Evolutionary conservation across 805 yeast species (phyloP), one percentile per base, ranked within the genome.

Genomic region (Teunomyces stri): DNA sequence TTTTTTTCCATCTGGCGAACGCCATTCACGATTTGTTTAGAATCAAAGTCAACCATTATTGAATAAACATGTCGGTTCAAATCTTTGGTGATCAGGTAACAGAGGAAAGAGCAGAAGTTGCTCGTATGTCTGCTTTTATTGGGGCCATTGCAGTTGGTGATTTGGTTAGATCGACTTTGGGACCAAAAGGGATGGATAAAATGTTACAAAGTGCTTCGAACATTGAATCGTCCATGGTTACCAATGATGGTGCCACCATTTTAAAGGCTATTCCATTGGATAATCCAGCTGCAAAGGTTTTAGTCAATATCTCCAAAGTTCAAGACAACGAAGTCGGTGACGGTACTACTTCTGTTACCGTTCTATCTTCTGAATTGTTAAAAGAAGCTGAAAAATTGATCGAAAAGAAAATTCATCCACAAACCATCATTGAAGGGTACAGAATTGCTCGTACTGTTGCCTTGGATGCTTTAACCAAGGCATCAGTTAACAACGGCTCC

Each of bases 141-240:
- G 99, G 99, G 42, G 99, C 99, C 55, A 92, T 94, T 64, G 99
- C 99, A 35, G 99, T 94, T 30, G 99, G 99, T 44, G 99, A 94
- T 68, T 78, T 94, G 51, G 99, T 92, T 40, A 92, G 92, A 68
- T 76, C 90, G 27, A 87, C 99, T 2, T 74, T 94, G 54, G 99
- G 99, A 12, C 99, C 99, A 52, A 92, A 94, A 64, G 99, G 99
- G 53, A 92, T 94, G 98, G 99, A 94, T 68, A 94, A 94, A 66
- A 74, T 94, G 53, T 74, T 94, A 52, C 96, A 89, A 61, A 84
- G 95, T 54, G 87, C 96, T 15, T 78, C 90, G 4, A 81, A 94
- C 37, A 58, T 65, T 44, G 89, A 88, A 41, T 76, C 76, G 46
- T 77, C 94, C 2, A 62, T 91, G 61, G 91, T 94, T 33, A 94